Conservation (phyloP, 2,329 filamentous ascomycete species). For the Diplocarpon rosae region DNA sequence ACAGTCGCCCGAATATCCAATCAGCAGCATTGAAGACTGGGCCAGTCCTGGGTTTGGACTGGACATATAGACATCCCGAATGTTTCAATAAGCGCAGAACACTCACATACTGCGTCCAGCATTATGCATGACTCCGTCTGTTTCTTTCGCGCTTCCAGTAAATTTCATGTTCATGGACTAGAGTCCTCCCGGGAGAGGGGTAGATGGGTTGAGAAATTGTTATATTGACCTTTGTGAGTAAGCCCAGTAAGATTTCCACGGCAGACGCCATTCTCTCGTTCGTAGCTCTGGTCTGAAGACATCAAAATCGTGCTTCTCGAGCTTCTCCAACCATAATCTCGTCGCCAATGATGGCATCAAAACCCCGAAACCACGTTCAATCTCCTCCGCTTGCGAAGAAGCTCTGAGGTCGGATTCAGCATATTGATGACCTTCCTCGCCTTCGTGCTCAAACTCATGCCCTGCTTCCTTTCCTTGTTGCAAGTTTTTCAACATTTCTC, state of each 20-base stretch:
- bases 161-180: too few relatives aligned
- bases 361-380: constrained; percentile 63
- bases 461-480: constrained; percentile 62
- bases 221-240: constrained; percentile 42
- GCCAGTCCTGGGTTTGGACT: too few relatives aligned
- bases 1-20: too few relatives aligned
- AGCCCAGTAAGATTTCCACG: constrained; percentile 61
- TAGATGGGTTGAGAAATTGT: neutral
- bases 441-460: constrained; percentile 81
- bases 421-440: constrained; percentile 58
- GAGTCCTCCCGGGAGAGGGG: too few relatives aligned
- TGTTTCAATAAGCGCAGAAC: too few relatives aligned
- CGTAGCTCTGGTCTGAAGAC: constrained; percentile 55
- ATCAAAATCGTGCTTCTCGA: constrained; percentile 80
- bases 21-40: too few relatives aligned
- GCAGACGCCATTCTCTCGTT: constrained; percentile 69
- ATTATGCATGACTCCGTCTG: too few relatives aligned
- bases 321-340: constrained; percentile 61
- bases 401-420: constrained; percentile 25
- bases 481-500: constrained; percentile 80
- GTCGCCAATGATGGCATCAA: constrained; percentile 73
- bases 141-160: too few relatives aligned
- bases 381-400: constrained; percentile 36
- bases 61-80: too few relatives aligned
- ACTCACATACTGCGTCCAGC: too few relatives aligned